phyloP scores from a whole-genome alignment of 805 yeast species.

The Tanozyma kutaoensis region DNA sequence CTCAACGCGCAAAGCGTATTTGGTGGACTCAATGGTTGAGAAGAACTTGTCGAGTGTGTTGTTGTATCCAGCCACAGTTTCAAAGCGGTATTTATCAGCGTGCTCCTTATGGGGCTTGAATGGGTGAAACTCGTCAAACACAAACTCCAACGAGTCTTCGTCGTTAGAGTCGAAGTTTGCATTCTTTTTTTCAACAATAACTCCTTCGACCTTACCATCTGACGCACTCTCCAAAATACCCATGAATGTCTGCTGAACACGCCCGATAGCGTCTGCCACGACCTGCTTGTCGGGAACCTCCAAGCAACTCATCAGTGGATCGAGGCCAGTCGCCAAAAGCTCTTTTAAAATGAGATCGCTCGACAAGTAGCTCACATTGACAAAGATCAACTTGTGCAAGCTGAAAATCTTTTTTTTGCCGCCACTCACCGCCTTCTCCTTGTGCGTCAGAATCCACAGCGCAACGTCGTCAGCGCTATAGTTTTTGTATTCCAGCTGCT shows the following conservation, averaged over 20 bases:
- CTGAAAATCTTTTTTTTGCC: conserved; percentile 36
- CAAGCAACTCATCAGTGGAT: conserved; percentile 27
- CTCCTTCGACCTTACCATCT: conserved; percentile 34
- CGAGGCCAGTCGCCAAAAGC: conserved; percentile 32
- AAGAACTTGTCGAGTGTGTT: conserved; percentile 73
- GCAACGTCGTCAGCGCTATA: conserved; percentile 18
- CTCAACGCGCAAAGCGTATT: conserved; percentile 60
- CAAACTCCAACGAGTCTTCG: conserved; percentile 30
- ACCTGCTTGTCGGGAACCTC: conserved; percentile 16
- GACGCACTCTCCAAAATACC: conserved; percentile 23
- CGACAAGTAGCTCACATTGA: conserved; percentile 61
- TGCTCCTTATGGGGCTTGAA: conserved; percentile 37
- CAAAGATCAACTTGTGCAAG: conserved; percentile 57
- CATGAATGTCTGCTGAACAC: too few relatives aligned
- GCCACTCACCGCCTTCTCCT: conserved; percentile 8
- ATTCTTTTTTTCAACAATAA: conserved; percentile 50
- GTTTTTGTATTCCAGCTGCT: conserved; percentile 3
- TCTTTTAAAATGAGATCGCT: conserved; percentile 62
- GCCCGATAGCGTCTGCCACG: too few relatives aligned
- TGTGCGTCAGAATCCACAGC: conserved; percentile 27
- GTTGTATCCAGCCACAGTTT: conserved; percentile 54
- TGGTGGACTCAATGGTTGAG: conserved; percentile 74
- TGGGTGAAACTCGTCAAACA: conserved; percentile 61
- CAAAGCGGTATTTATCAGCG: conserved; percentile 17
- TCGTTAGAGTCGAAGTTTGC: conserved; percentile 29